Evolutionary conservation across 2,329 filamentous ascomycete species (phyloP), one percentile per base, ranked within the genome.

Genomic region (Pestalotiopsis sp.): DNA sequence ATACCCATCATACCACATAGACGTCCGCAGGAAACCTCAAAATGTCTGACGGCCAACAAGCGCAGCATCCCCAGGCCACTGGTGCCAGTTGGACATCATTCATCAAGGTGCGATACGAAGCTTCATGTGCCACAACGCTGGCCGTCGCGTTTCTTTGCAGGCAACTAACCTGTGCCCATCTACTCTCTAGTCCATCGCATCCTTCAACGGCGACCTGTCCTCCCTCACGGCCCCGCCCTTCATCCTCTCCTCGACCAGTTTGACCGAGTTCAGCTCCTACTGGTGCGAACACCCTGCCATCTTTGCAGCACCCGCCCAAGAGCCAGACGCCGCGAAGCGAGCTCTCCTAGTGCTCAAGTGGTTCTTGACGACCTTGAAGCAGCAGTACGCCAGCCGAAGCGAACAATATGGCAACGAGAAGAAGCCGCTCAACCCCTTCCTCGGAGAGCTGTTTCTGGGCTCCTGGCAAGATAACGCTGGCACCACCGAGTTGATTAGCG

Each of bases 381-480:
- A 86, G 65, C 78, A 86, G 66, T 86, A 86, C 71, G 80, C 85
- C 12, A 73, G 82, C 73, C 69, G 83, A 61, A 78, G 83, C 63
- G 80, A 81, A 38, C 82, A 84, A 7, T 79, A 78, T 38, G 79
- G 83, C 45, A 85, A 83, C 70, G 85, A 86, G 75, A 86, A 85
- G 76, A 87, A 86, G 71, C 84, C 85, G 0, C 73, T 86, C 6
- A 87, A 87, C 69, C 84, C 85, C 6, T 87, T 87, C 65, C 77
- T 87, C 0, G 85, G 85, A 17, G 85, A 87, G 74, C 69, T 86
- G 1, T 87, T 86, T 71, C 71, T 85, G 3, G 83, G 80, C 20
- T 74, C 75, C 13, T 76, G 75, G 67, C 61, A 65, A 59, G 52
- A 69, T 9, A 67, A 75, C 31, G 79, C 75, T 39, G 77, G 77